These are phyloP conservation scores for Pseudocercospora fijiensis DNA, from an alignment of 2,329 filamentous ascomycete genomes.

Conservation along the genomic window DNA sequence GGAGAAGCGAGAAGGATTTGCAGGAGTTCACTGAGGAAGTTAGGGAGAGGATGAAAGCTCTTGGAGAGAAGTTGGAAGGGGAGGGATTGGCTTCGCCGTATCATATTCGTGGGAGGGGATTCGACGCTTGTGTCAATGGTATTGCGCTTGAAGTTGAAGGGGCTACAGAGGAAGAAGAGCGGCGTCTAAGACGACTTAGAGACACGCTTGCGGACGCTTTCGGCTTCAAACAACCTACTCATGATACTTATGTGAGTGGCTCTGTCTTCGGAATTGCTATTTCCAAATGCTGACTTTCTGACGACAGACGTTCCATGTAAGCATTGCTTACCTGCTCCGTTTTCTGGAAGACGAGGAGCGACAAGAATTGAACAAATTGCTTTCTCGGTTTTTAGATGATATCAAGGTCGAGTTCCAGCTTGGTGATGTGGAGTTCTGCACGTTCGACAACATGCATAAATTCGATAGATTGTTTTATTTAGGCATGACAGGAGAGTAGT, in stretches of 20 bases:
- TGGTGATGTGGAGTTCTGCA: conserved; percentile 6
- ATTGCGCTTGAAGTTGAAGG: neutral
- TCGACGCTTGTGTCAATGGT: neutral
- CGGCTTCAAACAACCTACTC: neutral
- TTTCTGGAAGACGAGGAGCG: neutral
- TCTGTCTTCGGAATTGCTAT: neutral
- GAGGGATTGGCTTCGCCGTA: conserved; percentile 3
- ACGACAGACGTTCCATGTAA: neutral
- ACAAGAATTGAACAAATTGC: neutral
- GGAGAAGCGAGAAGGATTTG: conserved; percentile 1
- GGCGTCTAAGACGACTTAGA: neutral
- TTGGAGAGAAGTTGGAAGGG: neutral
- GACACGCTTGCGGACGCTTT: conserved; percentile 1
- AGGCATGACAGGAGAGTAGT: neutral
- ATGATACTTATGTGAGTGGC: neutral
- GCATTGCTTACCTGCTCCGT: conserved; percentile 1
- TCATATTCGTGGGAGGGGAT: neutral
- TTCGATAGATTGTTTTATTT: conserved; percentile 1
- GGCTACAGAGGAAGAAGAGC: neutral
- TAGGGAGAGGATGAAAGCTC: neutral
- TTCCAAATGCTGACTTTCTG: neutral
- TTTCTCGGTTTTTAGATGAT: neutral
- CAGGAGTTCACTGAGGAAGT: neutral
- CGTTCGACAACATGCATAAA: conserved; percentile 3
- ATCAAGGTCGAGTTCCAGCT: conserved; percentile 1